These are phyloP conservation scores for Calonectria leucothoes DNA, from an alignment of 2,329 filamentous ascomycete genomes.

Conservation along the genomic window DNA sequence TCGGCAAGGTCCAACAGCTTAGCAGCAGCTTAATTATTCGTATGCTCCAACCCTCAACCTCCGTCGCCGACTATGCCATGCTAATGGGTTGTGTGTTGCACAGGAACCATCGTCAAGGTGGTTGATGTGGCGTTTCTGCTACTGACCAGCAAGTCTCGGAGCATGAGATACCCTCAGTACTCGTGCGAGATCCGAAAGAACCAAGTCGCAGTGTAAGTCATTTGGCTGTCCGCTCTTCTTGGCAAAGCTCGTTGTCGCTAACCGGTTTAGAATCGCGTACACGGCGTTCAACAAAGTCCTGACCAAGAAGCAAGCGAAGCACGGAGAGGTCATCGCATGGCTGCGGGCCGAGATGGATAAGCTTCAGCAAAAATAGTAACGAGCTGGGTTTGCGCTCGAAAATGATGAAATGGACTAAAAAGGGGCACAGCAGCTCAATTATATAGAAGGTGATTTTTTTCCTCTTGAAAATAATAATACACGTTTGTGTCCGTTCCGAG, in stretches of 20 bases:
- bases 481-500: too few relatives aligned
- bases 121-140: slow-evolving; percentile 73
- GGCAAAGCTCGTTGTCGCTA: neutral
- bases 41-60: slow-evolving; percentile 49
- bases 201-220: slow-evolving; percentile 71
- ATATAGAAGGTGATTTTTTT: too few relatives aligned
- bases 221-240: neutral
- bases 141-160: slow-evolving; percentile 67
- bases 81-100: slow-evolving; percentile 6
- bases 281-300: slow-evolving; percentile 78
- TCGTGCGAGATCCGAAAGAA: slow-evolving; percentile 68
- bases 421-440: neutral
- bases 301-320: slow-evolving; percentile 76
- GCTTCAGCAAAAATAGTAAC: slow-evolving; percentile 38
- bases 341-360: slow-evolving; percentile 62
- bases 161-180: slow-evolving; percentile 61
- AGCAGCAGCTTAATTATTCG: slow-evolving; percentile 70
- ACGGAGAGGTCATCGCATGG: slow-evolving; percentile 75
- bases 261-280: slow-evolving; percentile 69
- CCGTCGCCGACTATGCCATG: neutral
- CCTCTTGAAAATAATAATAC: too few relatives aligned
- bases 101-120: slow-evolving; percentile 74
- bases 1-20: slow-evolving; percentile 69
- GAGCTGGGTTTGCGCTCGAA: neutral
- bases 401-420: neutral